phyloP scores from a whole-genome alignment of 352 stramenopile genomes.

The Globisporangium rhizosaccharum region DNA sequence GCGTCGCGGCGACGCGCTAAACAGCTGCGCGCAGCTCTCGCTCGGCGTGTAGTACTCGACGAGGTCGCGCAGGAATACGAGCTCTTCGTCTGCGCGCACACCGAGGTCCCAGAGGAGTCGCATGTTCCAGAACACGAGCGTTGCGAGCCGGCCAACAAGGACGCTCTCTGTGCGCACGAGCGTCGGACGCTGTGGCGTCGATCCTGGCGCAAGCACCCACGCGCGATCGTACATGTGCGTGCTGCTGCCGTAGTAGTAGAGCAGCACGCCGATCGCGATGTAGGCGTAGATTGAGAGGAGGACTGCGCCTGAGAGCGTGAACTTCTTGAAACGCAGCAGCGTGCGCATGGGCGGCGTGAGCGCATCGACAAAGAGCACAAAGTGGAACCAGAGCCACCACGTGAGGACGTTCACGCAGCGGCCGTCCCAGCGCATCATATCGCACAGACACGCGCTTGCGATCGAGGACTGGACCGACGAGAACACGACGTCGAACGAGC shows the following conservation, averaged over 20 bases:
- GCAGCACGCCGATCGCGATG: slow-evolving; percentile 12
- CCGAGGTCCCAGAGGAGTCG: slow-evolving; percentile 28
- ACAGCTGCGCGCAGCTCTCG: slow-evolving; percentile 7
- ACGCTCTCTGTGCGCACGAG: slow-evolving; percentile 11
- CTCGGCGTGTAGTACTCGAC: slow-evolving; percentile 20
- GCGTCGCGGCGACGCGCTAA: neutral
- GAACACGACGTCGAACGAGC: slow-evolving; percentile 22
- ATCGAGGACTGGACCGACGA: slow-evolving; percentile 17
- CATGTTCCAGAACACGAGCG: slow-evolving; percentile 21
- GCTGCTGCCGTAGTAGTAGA: slow-evolving; percentile 20
- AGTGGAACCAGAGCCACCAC: slow-evolving; percentile 52
- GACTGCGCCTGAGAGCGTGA: slow-evolving; percentile 11
- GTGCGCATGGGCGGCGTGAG: slow-evolving; percentile 26
- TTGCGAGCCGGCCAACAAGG: slow-evolving; percentile 18
- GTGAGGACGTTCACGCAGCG: slow-evolving; percentile 26
- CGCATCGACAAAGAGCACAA: slow-evolving; percentile 35
- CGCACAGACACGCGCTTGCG: slow-evolving; percentile 18
- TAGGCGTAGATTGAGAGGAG: slow-evolving; percentile 23
- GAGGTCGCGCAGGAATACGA: slow-evolving; percentile 22
- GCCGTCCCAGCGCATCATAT: slow-evolving; percentile 27
- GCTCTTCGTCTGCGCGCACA: slow-evolving; percentile 17
- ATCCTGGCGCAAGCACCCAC: neutral
- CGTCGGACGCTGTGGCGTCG: neutral
- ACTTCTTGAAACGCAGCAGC: slow-evolving; percentile 20
- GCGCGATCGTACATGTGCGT: slow-evolving; percentile 7